Conservation (phyloP, 768 basidiomycete species). For the Piloderma croceum region DNA sequence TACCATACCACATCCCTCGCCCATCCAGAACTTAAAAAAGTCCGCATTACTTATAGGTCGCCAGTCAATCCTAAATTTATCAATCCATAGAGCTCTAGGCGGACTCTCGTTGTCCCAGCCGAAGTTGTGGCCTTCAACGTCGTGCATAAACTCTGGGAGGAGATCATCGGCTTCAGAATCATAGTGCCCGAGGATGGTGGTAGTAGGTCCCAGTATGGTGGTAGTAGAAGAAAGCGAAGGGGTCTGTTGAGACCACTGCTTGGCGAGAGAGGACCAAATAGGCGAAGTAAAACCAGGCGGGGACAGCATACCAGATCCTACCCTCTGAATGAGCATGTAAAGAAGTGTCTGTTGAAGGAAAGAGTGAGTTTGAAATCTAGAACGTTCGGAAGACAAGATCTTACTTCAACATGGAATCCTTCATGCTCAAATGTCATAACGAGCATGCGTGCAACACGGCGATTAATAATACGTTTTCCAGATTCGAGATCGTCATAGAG, state of each 20-base stretch:
- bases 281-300: slow-evolving; percentile 70
- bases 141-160: slow-evolving; percentile 14
- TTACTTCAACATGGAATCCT: slow-evolving; percentile 83
- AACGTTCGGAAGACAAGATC: slow-evolving; percentile 7
- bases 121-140: slow-evolving; percentile 46
- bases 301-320: slow-evolving; percentile 61
- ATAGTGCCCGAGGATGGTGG: slow-evolving; percentile 64
- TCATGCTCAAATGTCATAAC: slow-evolving; percentile 88
- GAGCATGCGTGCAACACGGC: slow-evolving; percentile 68
- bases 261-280: slow-evolving; percentile 55
- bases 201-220: slow-evolving; percentile 47
- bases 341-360: slow-evolving; percentile 58
- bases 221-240: slow-evolving; percentile 36
- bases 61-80: slow-evolving; percentile 59
- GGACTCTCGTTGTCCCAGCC: slow-evolving; percentile 95
- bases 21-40: slow-evolving; percentile 55
- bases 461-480: slow-evolving; percentile 45
- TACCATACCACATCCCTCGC: slow-evolving; percentile 27
- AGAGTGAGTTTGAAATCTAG: background rate
- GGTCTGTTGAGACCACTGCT: slow-evolving; percentile 49
- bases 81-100: slow-evolving; percentile 44
- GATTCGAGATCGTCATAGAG: slow-evolving; percentile 59
- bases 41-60: slow-evolving; percentile 77
- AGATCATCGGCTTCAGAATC: slow-evolving; percentile 73
- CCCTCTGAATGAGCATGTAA: slow-evolving; percentile 85